These are phyloP conservation scores for Chaetomium cochliodes DNA, from an alignment of 495 filamentous ascomycete genomes.

Conservation along the genomic window DNA sequence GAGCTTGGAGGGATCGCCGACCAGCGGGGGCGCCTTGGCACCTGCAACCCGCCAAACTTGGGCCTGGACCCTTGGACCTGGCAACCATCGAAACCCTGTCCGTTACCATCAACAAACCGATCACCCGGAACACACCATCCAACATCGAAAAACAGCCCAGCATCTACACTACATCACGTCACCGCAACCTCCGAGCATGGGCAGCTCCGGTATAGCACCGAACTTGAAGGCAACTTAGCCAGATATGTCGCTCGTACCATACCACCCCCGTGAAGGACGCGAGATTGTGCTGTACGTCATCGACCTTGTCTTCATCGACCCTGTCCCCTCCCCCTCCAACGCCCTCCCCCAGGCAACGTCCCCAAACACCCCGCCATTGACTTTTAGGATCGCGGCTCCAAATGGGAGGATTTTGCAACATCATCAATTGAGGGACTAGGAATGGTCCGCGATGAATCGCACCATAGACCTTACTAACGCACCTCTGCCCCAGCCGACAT, in stretches of 20 bases:
- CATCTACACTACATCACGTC: background rate
- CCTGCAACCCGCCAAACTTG: slow-evolving; percentile 1
- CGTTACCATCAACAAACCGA: background rate
- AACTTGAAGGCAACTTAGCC: slow-evolving; percentile 13
- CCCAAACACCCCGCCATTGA: background rate
- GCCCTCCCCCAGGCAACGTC: background rate
- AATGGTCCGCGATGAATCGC: background rate
- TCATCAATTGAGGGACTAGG: too few relatives aligned
- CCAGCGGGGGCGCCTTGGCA: background rate
- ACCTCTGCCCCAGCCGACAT: slow-evolving; percentile 65
- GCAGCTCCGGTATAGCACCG: background rate
- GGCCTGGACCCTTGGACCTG: background rate
- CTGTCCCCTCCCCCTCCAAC: background rate
- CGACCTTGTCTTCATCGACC: slow-evolving; percentile 22
- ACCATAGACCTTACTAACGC: slow-evolving; percentile 1
- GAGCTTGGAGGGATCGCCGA: too few relatives aligned
- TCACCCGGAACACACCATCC: too few relatives aligned
- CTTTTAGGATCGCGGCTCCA: background rate
- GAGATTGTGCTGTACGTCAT: slow-evolving; percentile 63
- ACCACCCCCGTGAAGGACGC: slow-evolving; percentile 58
- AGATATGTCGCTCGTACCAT: slow-evolving; percentile 64
- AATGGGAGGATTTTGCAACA: too few relatives aligned
- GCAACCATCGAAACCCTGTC: background rate
- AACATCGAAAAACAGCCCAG: too few relatives aligned
- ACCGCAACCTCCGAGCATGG: slow-evolving; percentile 18